A percentile compares a stretch with the other conserved stretches of the same genome.
Conservation (phyloP, 768 basidiomycete genomes). For the Crepidotus variabilis region DNA sequence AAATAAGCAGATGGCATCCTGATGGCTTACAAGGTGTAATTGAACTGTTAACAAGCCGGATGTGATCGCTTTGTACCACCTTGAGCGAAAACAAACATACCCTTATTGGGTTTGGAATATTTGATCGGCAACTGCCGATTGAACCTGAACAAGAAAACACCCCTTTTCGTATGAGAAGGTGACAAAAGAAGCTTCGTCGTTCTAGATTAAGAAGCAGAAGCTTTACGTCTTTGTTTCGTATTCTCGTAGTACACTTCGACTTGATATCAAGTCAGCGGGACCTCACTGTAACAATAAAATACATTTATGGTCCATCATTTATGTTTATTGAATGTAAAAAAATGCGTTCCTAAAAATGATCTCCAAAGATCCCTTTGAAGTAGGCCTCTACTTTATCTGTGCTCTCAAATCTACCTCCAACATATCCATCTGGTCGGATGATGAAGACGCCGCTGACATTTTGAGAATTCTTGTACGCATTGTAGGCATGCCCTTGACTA, state of each 20-base stretch:
- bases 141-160: not conserved
- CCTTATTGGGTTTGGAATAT: not conserved
- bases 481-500: not conserved
- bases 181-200: too few species aligned
- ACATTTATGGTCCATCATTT: too few species aligned
- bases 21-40: too few species aligned
- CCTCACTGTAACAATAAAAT: too few species aligned
- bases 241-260: too few species aligned
- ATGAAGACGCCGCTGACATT: slow-evolving; percentile 1
- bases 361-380: slow-evolving; percentile 1
- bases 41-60: not conserved
- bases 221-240: too few species aligned
- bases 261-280: too few species aligned
- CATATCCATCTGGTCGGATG: slow-evolving; percentile 1
- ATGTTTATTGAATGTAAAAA: too few species aligned
- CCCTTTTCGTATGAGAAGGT: not conserved
- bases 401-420: not conserved
- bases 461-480: not conserved
- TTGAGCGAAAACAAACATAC: not conserved
- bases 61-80: not conserved
- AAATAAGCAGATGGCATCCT: too few species aligned
- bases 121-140: not conserved
- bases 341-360: not conserved
- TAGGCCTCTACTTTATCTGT: not conserved
- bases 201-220: too few species aligned